Conservation (phyloP, 2,329 filamentous ascomycete genomes). For the Stagonosporopsis tanaceti region DNA sequence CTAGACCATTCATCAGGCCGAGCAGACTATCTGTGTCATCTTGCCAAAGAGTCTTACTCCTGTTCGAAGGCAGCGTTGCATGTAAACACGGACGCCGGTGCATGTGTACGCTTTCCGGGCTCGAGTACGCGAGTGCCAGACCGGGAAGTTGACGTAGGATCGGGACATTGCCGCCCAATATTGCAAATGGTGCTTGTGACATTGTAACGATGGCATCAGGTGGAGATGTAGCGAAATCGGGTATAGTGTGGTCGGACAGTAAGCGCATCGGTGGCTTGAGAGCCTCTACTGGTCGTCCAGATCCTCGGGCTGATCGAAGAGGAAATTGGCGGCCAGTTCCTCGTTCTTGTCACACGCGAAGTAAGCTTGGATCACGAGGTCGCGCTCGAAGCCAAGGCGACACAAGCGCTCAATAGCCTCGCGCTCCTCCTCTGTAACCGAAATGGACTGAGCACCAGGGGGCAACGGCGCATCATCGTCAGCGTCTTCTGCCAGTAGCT, state of each 20-base stretch:
- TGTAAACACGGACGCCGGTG: conserved; percentile 5
- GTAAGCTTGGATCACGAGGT: conserved; percentile 96
- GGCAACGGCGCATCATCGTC: conserved; percentile 86
- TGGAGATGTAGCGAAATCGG: conserved; percentile 27
- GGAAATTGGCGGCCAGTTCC: conserved; percentile 95
- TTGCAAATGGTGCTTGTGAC: conserved; percentile 27
- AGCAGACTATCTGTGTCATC: conserved; percentile 12
- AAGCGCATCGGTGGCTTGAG: conserved; percentile 23
- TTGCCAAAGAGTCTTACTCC: conserved; percentile 6
- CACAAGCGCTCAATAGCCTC: conserved; percentile 96
- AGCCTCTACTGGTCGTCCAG: conserved; percentile 62
- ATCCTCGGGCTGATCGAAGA: conserved; percentile 96
- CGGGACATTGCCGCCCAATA: conserved; percentile 27
- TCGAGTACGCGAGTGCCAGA: conserved; percentile 14
- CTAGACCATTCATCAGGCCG: conserved; percentile 1
- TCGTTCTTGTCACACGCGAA: conserved; percentile 99
- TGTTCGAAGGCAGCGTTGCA: background rate
- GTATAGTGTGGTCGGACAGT: conserved; percentile 35
- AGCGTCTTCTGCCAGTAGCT: conserved; percentile 85
- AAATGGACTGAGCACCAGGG: conserved; percentile 86
- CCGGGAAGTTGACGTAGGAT: conserved; percentile 19
- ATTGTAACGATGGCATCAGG: conserved; percentile 35
- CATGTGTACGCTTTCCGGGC: background rate
- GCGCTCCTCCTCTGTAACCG: conserved; percentile 93
- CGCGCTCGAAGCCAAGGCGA: conserved; percentile 89